Percentiles rank a stretch among this genome's conserved stretches.
phyloP scores from a whole-genome alignment of 2,329 filamentous ascomycete species.

The Drechslerella coelobrocha region DNA sequence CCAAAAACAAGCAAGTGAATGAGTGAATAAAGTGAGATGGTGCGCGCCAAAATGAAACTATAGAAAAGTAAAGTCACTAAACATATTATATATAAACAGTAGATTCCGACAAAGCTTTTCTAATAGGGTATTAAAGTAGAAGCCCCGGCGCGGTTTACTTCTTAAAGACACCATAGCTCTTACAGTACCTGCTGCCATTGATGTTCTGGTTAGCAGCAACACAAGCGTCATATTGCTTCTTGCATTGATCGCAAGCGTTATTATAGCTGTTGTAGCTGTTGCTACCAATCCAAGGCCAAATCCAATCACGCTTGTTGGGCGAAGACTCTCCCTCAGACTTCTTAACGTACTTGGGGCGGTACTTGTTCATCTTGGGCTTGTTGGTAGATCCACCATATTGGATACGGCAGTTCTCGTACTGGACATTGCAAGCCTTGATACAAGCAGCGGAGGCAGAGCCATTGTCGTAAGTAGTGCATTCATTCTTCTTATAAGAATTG shows the following conservation, averaged over 20 bases:
- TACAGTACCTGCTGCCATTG: constrained; percentile 34
- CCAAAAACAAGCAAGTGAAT: not conserved
- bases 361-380: constrained; percentile 42
- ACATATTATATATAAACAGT: constrained; percentile 1
- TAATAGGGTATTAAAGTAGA: constrained; percentile 11
- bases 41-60: not conserved
- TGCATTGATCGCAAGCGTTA: constrained; percentile 37
- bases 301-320: not conserved
- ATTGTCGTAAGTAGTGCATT: constrained; percentile 30
- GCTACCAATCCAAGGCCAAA: constrained; percentile 35
- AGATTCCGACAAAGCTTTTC: constrained; percentile 2
- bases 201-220: constrained; percentile 21
- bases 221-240: constrained; percentile 43
- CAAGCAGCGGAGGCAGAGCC: constrained; percentile 22
- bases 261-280: constrained; percentile 41
- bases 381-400: constrained; percentile 45
- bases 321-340: constrained; percentile 17
- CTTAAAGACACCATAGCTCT: constrained; percentile 27
- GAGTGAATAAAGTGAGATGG: constrained; percentile 11
- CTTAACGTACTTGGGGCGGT: constrained; percentile 25
- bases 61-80: not conserved
- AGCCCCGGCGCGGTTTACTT: constrained; percentile 8
- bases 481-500: constrained; percentile 21
- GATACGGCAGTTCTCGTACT: constrained; percentile 48
- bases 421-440: constrained; percentile 43